Base-by-base conservation (phyloP, 306 rosid species). In the Acacia acuminata region DNA sequence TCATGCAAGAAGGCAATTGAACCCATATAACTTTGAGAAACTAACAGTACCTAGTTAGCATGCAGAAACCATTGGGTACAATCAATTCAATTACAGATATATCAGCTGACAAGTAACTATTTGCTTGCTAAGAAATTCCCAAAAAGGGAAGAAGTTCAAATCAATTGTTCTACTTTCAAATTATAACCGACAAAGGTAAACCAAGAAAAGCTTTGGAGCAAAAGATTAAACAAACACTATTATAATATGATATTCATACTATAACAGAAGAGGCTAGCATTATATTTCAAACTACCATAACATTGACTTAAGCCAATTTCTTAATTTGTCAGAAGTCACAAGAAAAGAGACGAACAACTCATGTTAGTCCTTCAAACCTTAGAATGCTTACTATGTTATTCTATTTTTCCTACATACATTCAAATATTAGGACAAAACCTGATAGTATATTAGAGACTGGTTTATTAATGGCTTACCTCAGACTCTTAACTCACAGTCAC, bases 1-100 rank as follows among this genome's bases (percentile, higher is more conserved):
- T 63, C 73, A 73, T 38, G 66, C 34, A 56, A 58, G 40, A 73
- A 77, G 20, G 72, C 32, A 75, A 68, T n/a, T 19, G 16, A 80
- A 71, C 24, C 11, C 43, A 83, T 45, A 38, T 13, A 75, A 58
- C 25, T 32, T 10, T 36, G 22, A 38, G 24, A 58, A 56, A 60
- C 4, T 9, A 60, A 13, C 70, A 22, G 55, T 22, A 69, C 17
- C 50, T 69, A 77, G 34, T 3, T 11, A n/a, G 2, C 8, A 53
- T 22, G 27, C 61, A 10, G 61, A 34, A 67, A 22, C 27, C 32
- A 22, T 10, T 58, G 0, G 65, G 27, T 58, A 58, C 27, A 58
- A n/a, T 13, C 24, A 20, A 53, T 7, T 53, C 24, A 53, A 53
- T 53, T 17, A 17, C 22, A 53, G 60, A 48, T 47, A 53, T 27